Evolutionary conservation across 2,329 filamentous ascomycete species (phyloP), one percentile per base, ranked within the genome.

Genomic region (Phialemonium atrogriseum): DNA sequence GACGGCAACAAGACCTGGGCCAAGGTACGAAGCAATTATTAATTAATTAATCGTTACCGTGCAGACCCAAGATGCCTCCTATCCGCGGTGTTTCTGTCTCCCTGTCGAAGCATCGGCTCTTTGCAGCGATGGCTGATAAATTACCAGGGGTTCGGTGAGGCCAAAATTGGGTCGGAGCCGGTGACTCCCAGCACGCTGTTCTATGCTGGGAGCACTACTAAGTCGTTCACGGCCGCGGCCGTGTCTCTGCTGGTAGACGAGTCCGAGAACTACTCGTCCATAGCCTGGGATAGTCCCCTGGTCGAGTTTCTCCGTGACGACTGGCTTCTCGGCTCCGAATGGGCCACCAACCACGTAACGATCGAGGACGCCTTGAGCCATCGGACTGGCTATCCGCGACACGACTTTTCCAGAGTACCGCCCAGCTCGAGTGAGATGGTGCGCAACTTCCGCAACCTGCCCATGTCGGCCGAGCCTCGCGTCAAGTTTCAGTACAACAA

Each of bases 161-260:
- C n/a, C n/a, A n/a, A n/a, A n/a, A n/a, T n/a, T n/a, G n/a, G n/a
- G n/a, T n/a, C n/a, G n/a, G n/a, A n/a, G n/a, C 48, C 54, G 0
- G 60, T 61, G 7, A 66, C 56, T 0, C 46, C 62, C 1, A 52
- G 66, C 18, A 75, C 70, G 0, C 54, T 77, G 3, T 77, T 69
- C 52, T 70, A 68, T 36, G 59, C 58, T 3, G 74, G 62, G 2
- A 74, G 69, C 24, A 73, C 63, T 1, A 73, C 69, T 13, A 78
- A 78, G 45, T 65, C 69, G 3, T 62, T 72, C 27, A 67, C 64
- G 0, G 61, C 66, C 1, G 69, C 69, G 1, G 56, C 59, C 0
- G 47, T 75, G 2, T 59, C 65, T 2, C 45, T 72, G 3, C 59
- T 76, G 7, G 53, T 73, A 5, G 59, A 61, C n/a, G 55, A 65